Conservation (phyloP, 1,139 yeast species). For the Candida dubliniensis region DNA sequence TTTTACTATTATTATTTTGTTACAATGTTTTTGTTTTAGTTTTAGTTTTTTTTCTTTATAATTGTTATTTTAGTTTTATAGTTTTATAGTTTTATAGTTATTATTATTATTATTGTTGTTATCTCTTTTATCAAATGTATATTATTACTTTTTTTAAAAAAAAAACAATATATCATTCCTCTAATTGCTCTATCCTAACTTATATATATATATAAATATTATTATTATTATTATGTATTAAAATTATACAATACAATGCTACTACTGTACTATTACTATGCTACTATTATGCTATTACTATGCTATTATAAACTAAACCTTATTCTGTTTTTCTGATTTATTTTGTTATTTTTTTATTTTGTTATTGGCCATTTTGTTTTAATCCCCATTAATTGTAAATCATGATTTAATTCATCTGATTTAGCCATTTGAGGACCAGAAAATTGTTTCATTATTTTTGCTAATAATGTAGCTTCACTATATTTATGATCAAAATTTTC, state of each 20-base stretch:
- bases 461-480: constrained; percentile 41
- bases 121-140: neutral
- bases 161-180: no score
- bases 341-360: constrained; percentile 7
- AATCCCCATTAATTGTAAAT: constrained; percentile 40
- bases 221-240: neutral
- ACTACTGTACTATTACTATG: no score
- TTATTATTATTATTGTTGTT: neutral
- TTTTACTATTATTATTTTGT: neutral
- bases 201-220: neutral
- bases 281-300: no score
- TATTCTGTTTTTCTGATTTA: no score
- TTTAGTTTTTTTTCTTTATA: neutral
- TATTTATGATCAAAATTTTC: constrained; percentile 18
- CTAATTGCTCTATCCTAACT: no score
- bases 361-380: constrained; percentile 36
- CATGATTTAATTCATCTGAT: constrained; percentile 35
- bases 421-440: constrained; percentile 41
- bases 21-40: neutral
- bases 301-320: no score
- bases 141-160: neutral
- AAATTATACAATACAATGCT: no score
- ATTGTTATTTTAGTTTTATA: neutral
- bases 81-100: neutral
- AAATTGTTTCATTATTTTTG: constrained; percentile 48